A percentile compares a stretch with the other conserved stretches of the same genome.
phyloP scores from a whole-genome alignment of 2,329 filamentous ascomycete genomes.

The Fusarium sp. region DNA sequence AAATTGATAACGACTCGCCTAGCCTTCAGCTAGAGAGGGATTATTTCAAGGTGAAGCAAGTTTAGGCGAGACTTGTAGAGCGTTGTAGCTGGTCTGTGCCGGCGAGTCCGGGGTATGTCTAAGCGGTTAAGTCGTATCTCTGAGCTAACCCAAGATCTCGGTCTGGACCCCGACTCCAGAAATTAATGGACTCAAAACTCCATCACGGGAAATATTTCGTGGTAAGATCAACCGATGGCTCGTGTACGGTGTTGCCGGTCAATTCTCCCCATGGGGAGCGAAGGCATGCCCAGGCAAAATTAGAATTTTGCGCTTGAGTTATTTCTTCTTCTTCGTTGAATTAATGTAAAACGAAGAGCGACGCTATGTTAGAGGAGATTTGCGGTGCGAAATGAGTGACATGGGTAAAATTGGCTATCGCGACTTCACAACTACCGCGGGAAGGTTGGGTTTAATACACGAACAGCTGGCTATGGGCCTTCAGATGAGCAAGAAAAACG shows the following conservation, averaged over 20 bases:
- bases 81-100: conserved; percentile 22
- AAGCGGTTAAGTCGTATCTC: neutral
- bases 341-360: neutral
- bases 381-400: neutral
- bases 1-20: conserved; percentile 16
- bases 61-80: conserved; percentile 25
- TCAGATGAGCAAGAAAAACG: neutral
- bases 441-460: neutral
- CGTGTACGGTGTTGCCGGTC: neutral
- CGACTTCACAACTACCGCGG: neutral
- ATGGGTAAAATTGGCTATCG: neutral
- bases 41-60: conserved; percentile 8
- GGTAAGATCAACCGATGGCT: conserved; percentile 28
- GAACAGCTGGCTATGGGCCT: neutral
- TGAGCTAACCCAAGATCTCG: conserved; percentile 8
- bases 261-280: neutral
- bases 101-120: conserved; percentile 20
- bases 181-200: conserved; percentile 4
- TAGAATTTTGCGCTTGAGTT: neutral
- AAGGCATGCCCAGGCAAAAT: neutral
- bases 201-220: conserved; percentile 11
- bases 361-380: neutral
- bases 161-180: conserved; percentile 1
- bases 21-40: neutral
- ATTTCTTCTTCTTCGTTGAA: neutral